Evolutionary conservation across 1,284 basidiomycete genomes (phyloP).

Genomic region (Cryptococcus neoformans): DNA sequence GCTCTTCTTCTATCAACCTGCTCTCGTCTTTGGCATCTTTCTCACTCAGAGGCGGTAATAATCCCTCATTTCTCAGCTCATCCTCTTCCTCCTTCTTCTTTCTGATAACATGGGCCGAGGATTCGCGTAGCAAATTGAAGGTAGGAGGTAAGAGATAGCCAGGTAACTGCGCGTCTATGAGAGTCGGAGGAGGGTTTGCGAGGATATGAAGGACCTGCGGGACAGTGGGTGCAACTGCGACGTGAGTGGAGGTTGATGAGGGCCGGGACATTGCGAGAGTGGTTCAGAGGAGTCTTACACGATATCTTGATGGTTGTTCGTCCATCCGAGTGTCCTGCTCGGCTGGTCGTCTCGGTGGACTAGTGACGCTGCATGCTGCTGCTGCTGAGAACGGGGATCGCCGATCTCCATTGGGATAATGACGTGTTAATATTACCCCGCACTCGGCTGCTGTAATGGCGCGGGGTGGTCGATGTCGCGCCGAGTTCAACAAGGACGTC

Average conservation of each 20-base stretch:
- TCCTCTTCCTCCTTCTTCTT: constrained; percentile 50
- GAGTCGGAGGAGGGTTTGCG: constrained; percentile 42
- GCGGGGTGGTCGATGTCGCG: too few species aligned
- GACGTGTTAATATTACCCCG: too few species aligned
- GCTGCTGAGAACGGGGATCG: too few species aligned
- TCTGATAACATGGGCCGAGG: constrained; percentile 64
- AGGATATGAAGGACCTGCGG: constrained; percentile 41
- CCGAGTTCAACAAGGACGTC: too few species aligned
- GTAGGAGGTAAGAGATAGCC: constrained; percentile 82
- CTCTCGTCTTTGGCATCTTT: constrained; percentile 22
- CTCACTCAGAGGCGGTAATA: constrained; percentile 38
- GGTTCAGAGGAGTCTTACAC: too few species aligned
- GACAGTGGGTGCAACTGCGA: constrained; percentile 33
- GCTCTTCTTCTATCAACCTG: constrained; percentile 62
- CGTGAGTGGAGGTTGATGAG: constrained; percentile 30
- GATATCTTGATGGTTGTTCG: too few species aligned
- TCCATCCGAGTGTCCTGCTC: too few species aligned
- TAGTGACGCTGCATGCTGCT: too few species aligned
- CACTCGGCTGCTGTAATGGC: too few species aligned
- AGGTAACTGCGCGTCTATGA: constrained; percentile 71
- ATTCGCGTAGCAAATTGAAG: constrained; percentile 66
- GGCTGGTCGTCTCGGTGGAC: not conserved
- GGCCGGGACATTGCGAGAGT: constrained; percentile 39
- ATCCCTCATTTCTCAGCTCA: constrained; percentile 33
- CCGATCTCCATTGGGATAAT: too few species aligned